Evolutionary conservation across 768 basidiomycete species (phyloP), one percentile per base, ranked within the genome.

Genomic region (Phaeotremella skinneri): DNA sequence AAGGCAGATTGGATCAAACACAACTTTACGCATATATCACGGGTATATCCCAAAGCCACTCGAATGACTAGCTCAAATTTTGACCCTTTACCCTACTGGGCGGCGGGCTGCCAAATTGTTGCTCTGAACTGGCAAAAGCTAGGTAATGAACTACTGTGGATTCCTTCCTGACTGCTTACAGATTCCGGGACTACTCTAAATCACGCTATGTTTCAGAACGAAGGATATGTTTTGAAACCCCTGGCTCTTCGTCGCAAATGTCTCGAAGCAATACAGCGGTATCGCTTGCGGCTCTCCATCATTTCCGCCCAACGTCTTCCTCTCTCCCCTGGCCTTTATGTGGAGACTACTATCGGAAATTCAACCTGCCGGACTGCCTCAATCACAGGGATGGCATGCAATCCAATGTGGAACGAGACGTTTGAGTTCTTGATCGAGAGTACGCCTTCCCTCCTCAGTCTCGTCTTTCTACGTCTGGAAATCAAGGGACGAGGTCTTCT

Each of bases 71-170:
- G 89, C 63, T 85, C 85, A 23, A 98, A 98, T 70, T 97, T 87
- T 67, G 83, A 88, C 61, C 93, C 93, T 5, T 86, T 91, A 76
- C 82, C 85, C 17, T 92, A 85, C 73, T 99, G 94, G 94, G 84
- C 85, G 0, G 85, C 85, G 1, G 94, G 94, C 0, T 83, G 85
- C 13, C 93, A 97, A 75, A 78, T 97, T 4, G 91, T 92, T 0
- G 91, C 94, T 6, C 82, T 99, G 55, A 99, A 99, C 76, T 98
- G 92, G 91, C 94, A 99, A 78, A 98, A 92, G 0, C 86, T 86
- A 64, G 92, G 91, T 93, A 70, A 55, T 80, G 0, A 7, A 11
- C 51, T 37, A 17, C 9, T 41, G 17, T 27, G 20, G 6, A 2
- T n/a, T n/a, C 25, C 41, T 27, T 47, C 26, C 54, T 55, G 55